Percentiles rank a stretch among this genome's conserved stretches.
These are phyloP conservation scores for Leucocoprinus sp. DNA, from an alignment of 768 basidiomycete species.

Conservation along the genomic window DNA sequence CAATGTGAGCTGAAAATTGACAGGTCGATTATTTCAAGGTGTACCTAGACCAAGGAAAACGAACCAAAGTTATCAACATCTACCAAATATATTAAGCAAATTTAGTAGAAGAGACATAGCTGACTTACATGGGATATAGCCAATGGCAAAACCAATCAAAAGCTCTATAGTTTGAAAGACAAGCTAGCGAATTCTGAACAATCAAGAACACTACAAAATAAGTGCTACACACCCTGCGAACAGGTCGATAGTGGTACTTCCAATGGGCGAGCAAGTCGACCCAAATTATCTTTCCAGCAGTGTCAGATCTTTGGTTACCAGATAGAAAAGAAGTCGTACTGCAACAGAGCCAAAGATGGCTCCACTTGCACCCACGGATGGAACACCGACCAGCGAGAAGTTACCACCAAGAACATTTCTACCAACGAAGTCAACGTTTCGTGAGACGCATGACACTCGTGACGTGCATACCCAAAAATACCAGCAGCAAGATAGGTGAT, in stretches of 20 bases:
- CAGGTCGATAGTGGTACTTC: conserved; percentile 80
- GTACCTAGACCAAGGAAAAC: conserved; percentile 16
- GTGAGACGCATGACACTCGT: background rate
- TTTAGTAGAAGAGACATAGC: background rate
- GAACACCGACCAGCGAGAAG: conserved; percentile 81
- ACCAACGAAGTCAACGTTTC: background rate
- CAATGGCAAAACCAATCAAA: conserved; percentile 77
- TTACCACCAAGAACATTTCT: conserved; percentile 89
- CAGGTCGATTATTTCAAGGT: background rate
- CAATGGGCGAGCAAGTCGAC: conserved; percentile 90
- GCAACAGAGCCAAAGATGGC: conserved; percentile 86
- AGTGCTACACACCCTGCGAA: conserved; percentile 48
- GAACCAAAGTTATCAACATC: conserved; percentile 88
- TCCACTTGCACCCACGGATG: conserved; percentile 88
- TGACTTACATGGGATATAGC: conserved; percentile 69
- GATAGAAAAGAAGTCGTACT: conserved; percentile 29
- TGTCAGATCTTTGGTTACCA: background rate
- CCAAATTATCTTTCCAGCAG: conserved; percentile 52
- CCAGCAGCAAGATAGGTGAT: conserved; percentile 86
- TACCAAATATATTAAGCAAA: conserved; percentile 15
- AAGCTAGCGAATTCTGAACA: conserved; percentile 39
- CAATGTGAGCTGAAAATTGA: conserved; percentile 61
- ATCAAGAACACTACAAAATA: background rate
- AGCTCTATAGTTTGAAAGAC: conserved; percentile 81
- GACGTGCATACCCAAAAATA: conserved; percentile 67